Percentiles rank a stretch among this genome's conserved stretches.
Evolutionary conservation across 2,329 filamentous ascomycete genomes (phyloP).

Genomic region (Nothopassalora personata): DNA sequence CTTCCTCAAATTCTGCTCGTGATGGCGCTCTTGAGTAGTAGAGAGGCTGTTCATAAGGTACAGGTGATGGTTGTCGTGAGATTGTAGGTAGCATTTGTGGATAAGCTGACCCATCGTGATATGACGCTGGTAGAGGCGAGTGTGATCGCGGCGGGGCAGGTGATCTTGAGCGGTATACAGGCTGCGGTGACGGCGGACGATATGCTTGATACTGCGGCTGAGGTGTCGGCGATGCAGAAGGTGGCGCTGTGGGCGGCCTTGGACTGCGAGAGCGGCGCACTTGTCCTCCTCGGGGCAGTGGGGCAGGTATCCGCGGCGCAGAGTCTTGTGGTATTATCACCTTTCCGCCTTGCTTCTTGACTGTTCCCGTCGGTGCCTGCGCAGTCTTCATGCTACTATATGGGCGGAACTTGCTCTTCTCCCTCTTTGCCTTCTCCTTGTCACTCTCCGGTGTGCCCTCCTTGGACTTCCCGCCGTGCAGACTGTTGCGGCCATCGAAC

Average conservation of each 20-base stretch:
- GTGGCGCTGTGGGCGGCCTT: constrained; percentile 18
- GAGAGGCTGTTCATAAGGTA: constrained; percentile 23
- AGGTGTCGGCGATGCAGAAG: constrained; percentile 39
- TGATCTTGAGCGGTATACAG: constrained; percentile 32
- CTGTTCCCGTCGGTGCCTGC: constrained; percentile 31
- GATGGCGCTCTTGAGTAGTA: constrained; percentile 19
- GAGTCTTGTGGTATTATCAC: constrained; percentile 20
- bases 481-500: constrained; percentile 19
- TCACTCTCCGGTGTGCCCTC: constrained; percentile 29
- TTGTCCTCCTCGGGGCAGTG: constrained; percentile 26
- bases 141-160: constrained; percentile 37
- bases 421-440: constrained; percentile 26
- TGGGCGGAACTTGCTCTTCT: constrained; percentile 40
- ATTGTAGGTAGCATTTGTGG: constrained; percentile 25
- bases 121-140: constrained; percentile 40
- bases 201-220: constrained; percentile 29
- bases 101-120: constrained; percentile 32
- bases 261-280: constrained; percentile 23
- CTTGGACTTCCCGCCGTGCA: constrained; percentile 32
- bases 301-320: constrained; percentile 30
- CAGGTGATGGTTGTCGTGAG: constrained; percentile 27
- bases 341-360: constrained; percentile 23
- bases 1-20: constrained; percentile 29
- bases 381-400: constrained; percentile 50
- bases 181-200: constrained; percentile 26